These are phyloP conservation scores for Neurospora intermedia DNA, from an alignment of 495 filamentous ascomycete species.

Conservation along the genomic window DNA sequence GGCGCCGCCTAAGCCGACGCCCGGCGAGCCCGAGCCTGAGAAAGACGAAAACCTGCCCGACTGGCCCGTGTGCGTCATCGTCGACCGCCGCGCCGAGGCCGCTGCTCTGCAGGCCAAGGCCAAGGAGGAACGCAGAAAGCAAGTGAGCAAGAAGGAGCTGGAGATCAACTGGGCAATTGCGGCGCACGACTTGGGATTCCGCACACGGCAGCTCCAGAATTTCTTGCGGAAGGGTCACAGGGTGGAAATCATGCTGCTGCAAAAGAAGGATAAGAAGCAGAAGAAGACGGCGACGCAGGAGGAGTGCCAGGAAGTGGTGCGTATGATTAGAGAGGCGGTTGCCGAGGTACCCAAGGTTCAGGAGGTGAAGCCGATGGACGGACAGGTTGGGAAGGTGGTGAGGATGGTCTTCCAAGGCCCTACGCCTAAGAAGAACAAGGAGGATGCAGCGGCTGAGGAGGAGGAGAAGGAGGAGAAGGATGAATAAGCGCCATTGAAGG, in stretches of 20 bases:
- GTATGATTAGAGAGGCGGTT: slow-evolving; percentile 19
- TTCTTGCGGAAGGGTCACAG: slow-evolving; percentile 54
- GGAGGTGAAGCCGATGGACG: slow-evolving; percentile 32
- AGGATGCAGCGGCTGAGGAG: slow-evolving; percentile 2
- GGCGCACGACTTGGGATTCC: slow-evolving; percentile 51
- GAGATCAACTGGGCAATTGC: slow-evolving; percentile 82
- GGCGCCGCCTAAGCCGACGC: slow-evolving; percentile 9
- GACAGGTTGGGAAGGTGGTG: slow-evolving; percentile 18
- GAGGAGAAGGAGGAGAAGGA: neutral
- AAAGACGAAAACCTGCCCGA: neutral
- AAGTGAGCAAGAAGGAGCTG: slow-evolving; percentile 48
- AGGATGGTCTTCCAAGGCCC: slow-evolving; percentile 29
- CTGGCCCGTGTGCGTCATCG: slow-evolving; percentile 55
- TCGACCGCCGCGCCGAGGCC: slow-evolving; percentile 29
- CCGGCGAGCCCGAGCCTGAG: neutral
- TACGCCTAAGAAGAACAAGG: slow-evolving; percentile 6
- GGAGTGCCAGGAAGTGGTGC: slow-evolving; percentile 24
- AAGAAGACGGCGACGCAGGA: slow-evolving; percentile 22
- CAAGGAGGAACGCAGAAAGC: slow-evolving; percentile 17
- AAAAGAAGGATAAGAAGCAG: slow-evolving; percentile 20
- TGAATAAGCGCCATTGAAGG: neutral
- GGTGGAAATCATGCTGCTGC: slow-evolving; percentile 51
- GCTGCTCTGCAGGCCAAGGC: slow-evolving; percentile 15
- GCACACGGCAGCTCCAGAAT: slow-evolving; percentile 43
- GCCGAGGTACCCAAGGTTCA: slow-evolving; percentile 21